phyloP scores from a whole-genome alignment of 441 rosid species.

The Metrosideros polymorpha region DNA sequence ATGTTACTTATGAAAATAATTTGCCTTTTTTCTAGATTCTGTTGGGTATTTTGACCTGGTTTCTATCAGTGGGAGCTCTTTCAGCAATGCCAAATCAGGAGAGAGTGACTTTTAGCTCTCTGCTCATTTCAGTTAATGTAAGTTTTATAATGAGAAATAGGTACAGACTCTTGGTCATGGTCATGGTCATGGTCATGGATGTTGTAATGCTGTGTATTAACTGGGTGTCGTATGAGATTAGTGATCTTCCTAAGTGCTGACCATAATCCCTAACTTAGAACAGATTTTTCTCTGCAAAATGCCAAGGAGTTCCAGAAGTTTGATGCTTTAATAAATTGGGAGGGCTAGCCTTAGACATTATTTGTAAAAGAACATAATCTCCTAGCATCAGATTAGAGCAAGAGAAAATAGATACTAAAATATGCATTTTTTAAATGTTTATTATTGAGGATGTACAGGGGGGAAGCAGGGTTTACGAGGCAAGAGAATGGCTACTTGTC shows the following conservation, averaged over 20 bases:
- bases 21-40: background rate
- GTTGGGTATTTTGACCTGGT: background rate
- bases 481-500: background rate
- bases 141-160: background rate
- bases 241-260: background rate
- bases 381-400: background rate
- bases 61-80: background rate
- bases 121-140: background rate
- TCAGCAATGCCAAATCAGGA: background rate
- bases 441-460: background rate
- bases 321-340: background rate
- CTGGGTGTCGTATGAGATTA: background rate
- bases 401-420: background rate
- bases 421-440: background rate
- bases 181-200: background rate
- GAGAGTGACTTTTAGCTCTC: background rate
- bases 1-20: background rate
- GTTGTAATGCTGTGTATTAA: background rate
- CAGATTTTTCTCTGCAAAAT: background rate
- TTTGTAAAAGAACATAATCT: background rate
- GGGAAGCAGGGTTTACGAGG: background rate
- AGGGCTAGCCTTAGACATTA: background rate
- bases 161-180: background rate
- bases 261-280: background rate
- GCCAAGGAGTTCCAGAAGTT: background rate